These are phyloP conservation scores for Avena sativa DNA, from an alignment of 176 grass and related monocot genomes.

Conservation along the genomic window DNA sequence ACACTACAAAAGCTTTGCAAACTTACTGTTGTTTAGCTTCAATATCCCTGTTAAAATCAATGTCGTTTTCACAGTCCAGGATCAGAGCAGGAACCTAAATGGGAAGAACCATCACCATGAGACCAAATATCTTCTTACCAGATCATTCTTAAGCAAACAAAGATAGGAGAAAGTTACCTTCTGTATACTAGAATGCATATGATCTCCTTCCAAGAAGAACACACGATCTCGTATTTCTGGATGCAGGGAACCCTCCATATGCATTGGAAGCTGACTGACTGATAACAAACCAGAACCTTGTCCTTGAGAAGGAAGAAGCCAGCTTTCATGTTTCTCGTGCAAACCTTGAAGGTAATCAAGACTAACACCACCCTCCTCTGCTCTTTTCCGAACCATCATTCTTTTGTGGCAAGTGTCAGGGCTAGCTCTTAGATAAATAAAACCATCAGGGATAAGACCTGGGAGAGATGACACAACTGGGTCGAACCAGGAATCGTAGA, in stretches of 20 bases:
- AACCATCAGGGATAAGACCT: conserved; percentile 76
- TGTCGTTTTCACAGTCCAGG: conserved; percentile 84
- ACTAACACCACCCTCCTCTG: conserved; percentile 70
- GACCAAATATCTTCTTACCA: background rate
- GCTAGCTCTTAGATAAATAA: conserved; percentile 84
- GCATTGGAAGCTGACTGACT: conserved; percentile 62
- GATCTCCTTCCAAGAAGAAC: conserved; percentile 68
- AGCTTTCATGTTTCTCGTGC: conserved; percentile 85
- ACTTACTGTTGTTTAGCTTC: conserved; percentile 85
- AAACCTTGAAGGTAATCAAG: conserved; percentile 73
- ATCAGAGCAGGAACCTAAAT: conserved; percentile 83
- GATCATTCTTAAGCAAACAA: background rate
- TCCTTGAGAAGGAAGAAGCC: conserved; percentile 65
- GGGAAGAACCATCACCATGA: conserved; percentile 22
- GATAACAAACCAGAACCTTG: conserved; percentile 59
- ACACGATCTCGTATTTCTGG: conserved; percentile 71
- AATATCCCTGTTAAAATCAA: conserved; percentile 85
- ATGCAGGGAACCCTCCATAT: conserved; percentile 62
- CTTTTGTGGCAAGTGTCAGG: conserved; percentile 79
- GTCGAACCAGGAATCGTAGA: conserved; percentile 88
- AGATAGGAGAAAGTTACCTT: conserved; percentile 52
- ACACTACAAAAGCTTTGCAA: conserved; percentile 22
- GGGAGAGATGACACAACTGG: conserved; percentile 76
- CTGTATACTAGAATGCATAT: conserved; percentile 79
- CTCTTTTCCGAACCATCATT: conserved; percentile 67